Evolutionary conservation across 2,329 filamentous ascomycete genomes (phyloP), one percentile per base, ranked within the genome.

Genomic region (Sporothrix humicola): DNA sequence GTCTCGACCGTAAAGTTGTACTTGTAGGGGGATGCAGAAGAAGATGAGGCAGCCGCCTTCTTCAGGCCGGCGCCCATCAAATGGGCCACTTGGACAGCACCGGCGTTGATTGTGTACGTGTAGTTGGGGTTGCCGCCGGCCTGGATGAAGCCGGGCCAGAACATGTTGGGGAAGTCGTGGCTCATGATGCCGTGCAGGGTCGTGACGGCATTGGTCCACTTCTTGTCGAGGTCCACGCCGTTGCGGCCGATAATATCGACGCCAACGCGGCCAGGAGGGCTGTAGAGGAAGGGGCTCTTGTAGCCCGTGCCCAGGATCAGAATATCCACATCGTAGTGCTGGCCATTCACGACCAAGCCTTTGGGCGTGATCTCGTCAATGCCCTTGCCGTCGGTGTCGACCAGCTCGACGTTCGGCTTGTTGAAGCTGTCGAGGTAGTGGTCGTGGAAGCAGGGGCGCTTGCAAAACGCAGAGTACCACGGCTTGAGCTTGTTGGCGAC

Each of bases 381-480:
- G 7, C 88, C 87, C 74, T 84, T 82, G 4, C 86, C 87, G 44
- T 87, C 80, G 0, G 88, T 91, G 78, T 92, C 88, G 17, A 92
- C 82, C 0, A 92, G 85, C 6, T 84, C 83, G 3, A 92, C 89
- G 76, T 89, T 86, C 0, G 83, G 79, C 44, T 78, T 78, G 79
- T 92, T 92, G 84, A 91, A 92, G 0, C 85, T 76, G 2, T 82
- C 77, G 0, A 91, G 83, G 77, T 89, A 91, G 5, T 85, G 83
- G 77, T 91, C 87, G 79, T 88, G 87, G 79, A 90, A 91, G 56
- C 83, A 85, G 0, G 89, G 89, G 0, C 90, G 85, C 79, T 92
- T 92, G 82, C 90, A 92, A 85, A 87, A 90, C 0, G 81, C 80
- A 0, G 87, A 84, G 77, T 91, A 92, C 87, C 87, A 90, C 0